Evolutionary conservation across 495 filamentous ascomycete species (phyloP), one percentile per base, ranked within the genome.

Genomic region (Aspergillus taichungensis): DNA sequence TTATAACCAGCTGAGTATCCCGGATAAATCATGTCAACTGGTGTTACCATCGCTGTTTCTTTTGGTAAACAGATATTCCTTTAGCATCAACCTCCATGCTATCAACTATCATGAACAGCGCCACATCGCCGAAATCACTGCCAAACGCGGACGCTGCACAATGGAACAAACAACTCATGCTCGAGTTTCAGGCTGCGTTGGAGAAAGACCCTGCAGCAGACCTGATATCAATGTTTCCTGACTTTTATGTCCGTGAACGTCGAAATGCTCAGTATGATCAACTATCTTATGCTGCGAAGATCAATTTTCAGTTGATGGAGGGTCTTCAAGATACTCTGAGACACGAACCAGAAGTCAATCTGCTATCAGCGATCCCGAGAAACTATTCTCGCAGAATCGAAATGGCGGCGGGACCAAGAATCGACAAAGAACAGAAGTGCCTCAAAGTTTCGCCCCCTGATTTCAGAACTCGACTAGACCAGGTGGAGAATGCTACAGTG

Each of bases 151-250:
- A 47, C 10, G 46, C 53, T 13, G 46, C 32, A 40, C 50, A 50
- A 41, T 53, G 53, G 50, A 57, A 57, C 45, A 47, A 37, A 32
- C 40, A 56, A 12, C 50, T 57, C 8, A 57, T 53, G 43, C 43
- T 13, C 5, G 36, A 33, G 14, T 53, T 57, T 35, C 50, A 46
- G 27, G 38, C 30, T 3, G 51, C 47, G n/a, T 13, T 57, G 36
- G 40, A 49, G 43, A 45, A 45, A 38, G 39, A 57, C 34, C 47
- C 51, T 30, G 38, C 37, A 11, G 43, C 41, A 2, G 54, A 54
- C 40, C 47, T 57, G 14, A 45, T 57, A 12, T 51, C 51, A 14
- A 42, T 57, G 40, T 47, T 49, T 13, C 30, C 43, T 13, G 12
- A 51, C 30, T 46, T n/a, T 6, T 56, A 56, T 43, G 30, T 40